These are phyloP conservation scores for Mycena venus DNA, from an alignment of 768 basidiomycete genomes.

Conservation along the genomic window DNA sequence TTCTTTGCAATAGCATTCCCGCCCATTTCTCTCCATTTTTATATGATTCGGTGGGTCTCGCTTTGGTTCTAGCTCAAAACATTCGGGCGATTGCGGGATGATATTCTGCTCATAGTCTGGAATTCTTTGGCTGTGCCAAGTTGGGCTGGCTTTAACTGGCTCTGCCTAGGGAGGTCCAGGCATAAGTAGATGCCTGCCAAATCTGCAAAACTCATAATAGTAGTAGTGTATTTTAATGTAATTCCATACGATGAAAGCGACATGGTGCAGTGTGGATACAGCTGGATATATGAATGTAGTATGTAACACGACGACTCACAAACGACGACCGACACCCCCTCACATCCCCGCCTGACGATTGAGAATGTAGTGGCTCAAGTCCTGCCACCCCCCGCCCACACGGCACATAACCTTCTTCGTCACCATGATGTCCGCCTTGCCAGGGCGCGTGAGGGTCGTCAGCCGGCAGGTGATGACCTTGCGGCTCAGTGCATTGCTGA, in stretches of 20 bases:
- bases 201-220: background rate
- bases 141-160: background rate
- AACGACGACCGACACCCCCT: too few species aligned
- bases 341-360: conserved; percentile 82
- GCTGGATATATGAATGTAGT: conserved; percentile 30
- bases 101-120: too few species aligned
- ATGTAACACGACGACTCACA: background rate
- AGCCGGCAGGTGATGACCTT: conserved; percentile 86
- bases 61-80: conserved; percentile 34
- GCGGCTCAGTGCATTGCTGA: conserved; percentile 78
- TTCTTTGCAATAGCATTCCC: background rate
- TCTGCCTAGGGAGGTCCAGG: background rate
- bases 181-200: background rate
- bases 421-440: conserved; percentile 56
- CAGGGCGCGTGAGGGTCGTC: conserved; percentile 79
- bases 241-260: conserved; percentile 34
- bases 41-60: background rate
- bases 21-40: background rate
- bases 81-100: background rate
- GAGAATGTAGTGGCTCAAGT: conserved; percentile 80
- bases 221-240: conserved; percentile 40
- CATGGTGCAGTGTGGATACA: conserved; percentile 33
- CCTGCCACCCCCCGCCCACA: conserved; percentile 88
- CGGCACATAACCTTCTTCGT: conserved; percentile 94
- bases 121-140: background rate